Conservation (phyloP, 2,329 filamentous ascomycete species). For the Penicillium fuscoglaucum region DNA sequence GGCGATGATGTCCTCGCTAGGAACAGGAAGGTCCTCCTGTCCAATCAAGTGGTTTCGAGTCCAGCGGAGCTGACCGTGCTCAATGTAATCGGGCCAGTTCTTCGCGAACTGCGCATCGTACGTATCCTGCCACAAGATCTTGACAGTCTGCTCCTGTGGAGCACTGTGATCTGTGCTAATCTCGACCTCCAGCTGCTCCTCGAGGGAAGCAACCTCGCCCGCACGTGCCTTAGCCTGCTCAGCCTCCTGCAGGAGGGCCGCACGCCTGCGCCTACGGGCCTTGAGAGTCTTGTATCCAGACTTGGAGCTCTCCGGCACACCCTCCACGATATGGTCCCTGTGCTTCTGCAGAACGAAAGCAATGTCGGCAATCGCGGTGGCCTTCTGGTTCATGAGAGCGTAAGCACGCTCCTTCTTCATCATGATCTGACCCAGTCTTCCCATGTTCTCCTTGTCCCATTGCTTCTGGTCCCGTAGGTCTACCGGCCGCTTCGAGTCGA, state of each 20-base stretch:
- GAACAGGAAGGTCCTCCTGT: conserved; percentile 24
- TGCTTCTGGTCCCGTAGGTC: conserved; percentile 42
- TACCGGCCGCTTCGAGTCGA: conserved; percentile 41
- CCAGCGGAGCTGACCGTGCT: conserved; percentile 44
- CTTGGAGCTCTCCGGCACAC: conserved; percentile 30
- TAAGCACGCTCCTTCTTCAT: conserved; percentile 53
- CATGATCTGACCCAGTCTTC: conserved; percentile 47
- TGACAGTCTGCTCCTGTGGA: conserved; percentile 38
- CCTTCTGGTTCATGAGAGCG: conserved; percentile 63
- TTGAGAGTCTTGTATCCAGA: conserved; percentile 35
- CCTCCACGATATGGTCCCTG: conserved; percentile 38
- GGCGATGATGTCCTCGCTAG: conserved; percentile 25
- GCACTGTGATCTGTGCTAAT: conserved; percentile 32
- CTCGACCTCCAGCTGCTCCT: conserved; percentile 29
- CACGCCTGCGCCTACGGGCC: conserved; percentile 33
- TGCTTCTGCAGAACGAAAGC: conserved; percentile 57
- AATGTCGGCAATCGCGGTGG: conserved; percentile 62
- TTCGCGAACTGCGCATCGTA: conserved; percentile 46
- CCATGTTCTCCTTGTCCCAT: conserved; percentile 42
- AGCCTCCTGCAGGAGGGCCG: conserved; percentile 29
- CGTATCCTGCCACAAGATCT: conserved; percentile 49
- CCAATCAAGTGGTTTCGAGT: conserved; percentile 40
- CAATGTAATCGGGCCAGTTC: conserved; percentile 45
- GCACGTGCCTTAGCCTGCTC: conserved; percentile 24
- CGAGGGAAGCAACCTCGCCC: conserved; percentile 27